Evolutionary conservation across 345 rosid species (phyloP).

Genomic region (Luvunga scandens): DNA sequence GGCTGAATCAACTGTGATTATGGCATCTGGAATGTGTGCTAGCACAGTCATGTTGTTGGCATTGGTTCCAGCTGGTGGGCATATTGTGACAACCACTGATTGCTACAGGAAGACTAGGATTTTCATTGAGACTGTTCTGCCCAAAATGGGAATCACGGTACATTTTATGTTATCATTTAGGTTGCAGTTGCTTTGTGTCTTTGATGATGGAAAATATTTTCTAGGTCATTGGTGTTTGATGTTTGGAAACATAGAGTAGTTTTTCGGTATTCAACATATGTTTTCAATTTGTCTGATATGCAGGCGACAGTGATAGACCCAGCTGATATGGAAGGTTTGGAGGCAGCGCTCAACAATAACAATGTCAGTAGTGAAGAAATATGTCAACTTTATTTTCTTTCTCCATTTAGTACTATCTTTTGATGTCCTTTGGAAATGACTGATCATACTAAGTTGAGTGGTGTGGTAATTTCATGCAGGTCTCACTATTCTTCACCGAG

Average conservation of each 20-base stretch:
- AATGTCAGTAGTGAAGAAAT: constrained; percentile 46
- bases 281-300: constrained; percentile 21
- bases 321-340: constrained; percentile 77
- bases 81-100: constrained; percentile 89
- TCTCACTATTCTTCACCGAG: constrained; percentile 88
- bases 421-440: not conserved
- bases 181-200: constrained; percentile 1
- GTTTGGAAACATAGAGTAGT: not conserved
- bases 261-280: not conserved
- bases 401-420: not conserved
- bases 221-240: not conserved
- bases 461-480: constrained; percentile 47
- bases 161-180: not conserved
- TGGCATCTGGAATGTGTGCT: constrained; percentile 99
- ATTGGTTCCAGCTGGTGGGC: constrained; percentile 97
- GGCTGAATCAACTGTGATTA: constrained; percentile 85
- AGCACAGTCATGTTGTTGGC: constrained; percentile 88
- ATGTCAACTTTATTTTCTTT: not conserved
- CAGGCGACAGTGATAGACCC: constrained; percentile 97
- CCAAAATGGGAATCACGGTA: constrained; percentile 92
- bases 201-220: not conserved
- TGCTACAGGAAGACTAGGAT: constrained; percentile 95
- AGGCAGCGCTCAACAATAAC: constrained; percentile 65
- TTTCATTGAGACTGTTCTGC: constrained; percentile 88
- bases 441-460: constrained; percentile 9